Conservation (phyloP, 1,284 basidiomycete genomes). For the Malassezia yamatoensis region DNA sequence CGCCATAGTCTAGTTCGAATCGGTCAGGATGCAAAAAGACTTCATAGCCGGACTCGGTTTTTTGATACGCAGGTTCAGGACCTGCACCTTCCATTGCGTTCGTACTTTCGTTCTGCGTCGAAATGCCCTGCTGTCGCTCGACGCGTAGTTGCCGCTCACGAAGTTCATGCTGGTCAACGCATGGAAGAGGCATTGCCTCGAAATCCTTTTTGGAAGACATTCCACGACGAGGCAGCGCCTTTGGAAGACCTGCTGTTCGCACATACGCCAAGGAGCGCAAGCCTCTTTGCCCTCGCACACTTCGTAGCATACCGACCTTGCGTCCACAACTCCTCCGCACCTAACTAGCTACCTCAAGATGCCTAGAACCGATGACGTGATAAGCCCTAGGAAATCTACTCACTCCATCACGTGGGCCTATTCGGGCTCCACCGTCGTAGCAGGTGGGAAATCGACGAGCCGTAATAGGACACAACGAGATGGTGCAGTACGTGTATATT, state of each 20-base stretch:
- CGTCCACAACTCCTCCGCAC: too few relatives aligned
- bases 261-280: neutral
- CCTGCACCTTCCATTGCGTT: constrained; percentile 22
- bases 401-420: too few relatives aligned
- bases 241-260: neutral
- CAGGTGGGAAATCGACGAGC: neutral
- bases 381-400: neutral
- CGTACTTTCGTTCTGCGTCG: neutral
- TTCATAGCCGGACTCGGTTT: constrained; percentile 49
- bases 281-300: neutral
- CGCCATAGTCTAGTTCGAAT: constrained; percentile 64
- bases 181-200: constrained; percentile 28
- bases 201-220: neutral
- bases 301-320: neutral
- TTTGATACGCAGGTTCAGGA: constrained; percentile 50
- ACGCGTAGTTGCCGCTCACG: constrained; percentile 28
- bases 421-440: neutral
- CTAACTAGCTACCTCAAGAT: too few relatives aligned
- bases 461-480: neutral
- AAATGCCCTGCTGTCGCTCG: neutral
- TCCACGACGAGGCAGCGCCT: neutral
- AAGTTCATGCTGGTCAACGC: constrained; percentile 43
- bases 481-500: constrained; percentile 15
- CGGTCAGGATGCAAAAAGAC: constrained; percentile 50
- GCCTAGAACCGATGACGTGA: neutral